Evolutionary conservation across 208 protist genomes (phyloP).

Genomic region (Phytomonas sp.): DNA sequence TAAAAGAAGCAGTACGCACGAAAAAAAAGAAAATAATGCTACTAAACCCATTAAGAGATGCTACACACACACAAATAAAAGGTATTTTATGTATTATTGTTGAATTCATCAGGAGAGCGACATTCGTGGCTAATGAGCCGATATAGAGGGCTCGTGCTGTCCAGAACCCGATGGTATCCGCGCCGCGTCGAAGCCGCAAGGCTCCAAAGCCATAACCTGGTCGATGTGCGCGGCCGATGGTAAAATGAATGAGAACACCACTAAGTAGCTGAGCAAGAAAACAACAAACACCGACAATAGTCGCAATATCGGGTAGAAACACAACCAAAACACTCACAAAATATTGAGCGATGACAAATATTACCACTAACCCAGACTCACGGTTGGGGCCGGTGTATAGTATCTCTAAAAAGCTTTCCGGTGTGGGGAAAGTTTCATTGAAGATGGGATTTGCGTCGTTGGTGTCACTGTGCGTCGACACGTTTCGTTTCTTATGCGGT

Average conservation of each 20-base stretch:
- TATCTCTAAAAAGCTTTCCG: constrained; percentile 15
- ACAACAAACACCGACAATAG: constrained; percentile 16
- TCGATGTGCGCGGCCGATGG: constrained; percentile 30
- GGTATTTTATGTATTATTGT: neutral
- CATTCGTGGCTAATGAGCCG: constrained; percentile 16
- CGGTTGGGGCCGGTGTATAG: constrained; percentile 50
- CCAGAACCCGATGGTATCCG: constrained; percentile 42
- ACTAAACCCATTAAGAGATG: constrained; percentile 20
- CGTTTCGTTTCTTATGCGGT: constrained; percentile 8
- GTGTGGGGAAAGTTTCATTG: neutral
- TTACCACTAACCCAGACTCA: constrained; percentile 42
- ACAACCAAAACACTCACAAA: constrained; percentile 22
- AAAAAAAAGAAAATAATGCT: constrained; percentile 37
- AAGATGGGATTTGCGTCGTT: neutral
- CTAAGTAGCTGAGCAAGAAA: constrained; percentile 38
- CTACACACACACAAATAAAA: constrained; percentile 17
- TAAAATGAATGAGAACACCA: constrained; percentile 33
- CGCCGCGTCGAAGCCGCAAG: constrained; percentile 13
- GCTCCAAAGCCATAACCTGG: constrained; percentile 25
- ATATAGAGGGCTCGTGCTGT: constrained; percentile 24
- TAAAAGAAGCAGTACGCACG: constrained; percentile 37
- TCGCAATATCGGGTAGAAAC: constrained; percentile 17
- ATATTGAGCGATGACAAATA: constrained; percentile 30
- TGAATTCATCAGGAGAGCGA: neutral
- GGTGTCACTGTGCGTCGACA: neutral